phyloP scores from a whole-genome alignment of 805 yeast species.

The Lachancea lanzarotensis region DNA sequence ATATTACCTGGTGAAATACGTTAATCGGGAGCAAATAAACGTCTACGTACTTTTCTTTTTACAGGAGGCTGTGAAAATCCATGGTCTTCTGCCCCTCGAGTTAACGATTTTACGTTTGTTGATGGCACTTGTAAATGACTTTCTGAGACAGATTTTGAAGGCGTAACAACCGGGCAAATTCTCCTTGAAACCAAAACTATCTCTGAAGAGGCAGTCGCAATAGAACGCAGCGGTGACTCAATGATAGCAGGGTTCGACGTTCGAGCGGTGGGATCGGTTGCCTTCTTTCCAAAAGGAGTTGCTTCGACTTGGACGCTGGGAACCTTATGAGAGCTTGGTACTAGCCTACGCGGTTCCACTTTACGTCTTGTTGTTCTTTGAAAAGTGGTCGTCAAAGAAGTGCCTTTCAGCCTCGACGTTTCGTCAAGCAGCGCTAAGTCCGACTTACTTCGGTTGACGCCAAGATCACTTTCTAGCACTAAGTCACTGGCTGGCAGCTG shows the following conservation, averaged over 20 bases:
- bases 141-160: not conserved
- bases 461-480: conserved; percentile 1
- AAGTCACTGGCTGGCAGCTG: conserved; percentile 23
- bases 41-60: conserved; percentile 28
- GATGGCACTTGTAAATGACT: conserved; percentile 5
- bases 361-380: conserved; percentile 29
- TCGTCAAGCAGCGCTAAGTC: not conserved
- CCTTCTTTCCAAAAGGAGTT: conserved; percentile 22
- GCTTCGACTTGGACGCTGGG: conserved; percentile 24
- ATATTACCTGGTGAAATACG: no score
- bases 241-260: conserved; percentile 1
- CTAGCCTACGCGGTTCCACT: conserved; percentile 1
- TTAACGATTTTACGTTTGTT: not conserved
- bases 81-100: not conserved
- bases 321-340: not conserved
- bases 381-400: conserved; percentile 14
- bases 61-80: not conserved
- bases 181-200: not conserved
- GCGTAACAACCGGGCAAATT: not conserved
- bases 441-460: not conserved
- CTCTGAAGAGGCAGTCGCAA: not conserved
- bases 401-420: not conserved
- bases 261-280: not conserved
- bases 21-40: conserved; percentile 32
- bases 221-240: conserved; percentile 2